A percentile compares a stretch with the other conserved stretches of the same genome.
Conservation (phyloP, 2,329 filamentous ascomycete species). For the Kalaharituber pfeilii region DNA sequence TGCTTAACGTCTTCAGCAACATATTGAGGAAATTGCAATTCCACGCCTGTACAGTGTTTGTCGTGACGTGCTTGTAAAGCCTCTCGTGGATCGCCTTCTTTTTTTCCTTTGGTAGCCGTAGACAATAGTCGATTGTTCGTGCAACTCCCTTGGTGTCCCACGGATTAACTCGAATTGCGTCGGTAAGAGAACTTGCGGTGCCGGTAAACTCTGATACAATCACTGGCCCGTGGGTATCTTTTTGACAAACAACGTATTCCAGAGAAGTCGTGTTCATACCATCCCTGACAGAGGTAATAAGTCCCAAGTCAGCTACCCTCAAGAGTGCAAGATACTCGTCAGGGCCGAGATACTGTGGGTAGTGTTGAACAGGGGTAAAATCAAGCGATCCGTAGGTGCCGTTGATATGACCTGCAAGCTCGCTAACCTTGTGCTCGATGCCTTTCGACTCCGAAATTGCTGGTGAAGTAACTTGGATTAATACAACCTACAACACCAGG, state of each 20-base stretch:
- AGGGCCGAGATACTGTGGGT: conserved; percentile 75
- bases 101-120: conserved; percentile 53
- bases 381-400: conserved; percentile 73
- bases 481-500: conserved; percentile 40
- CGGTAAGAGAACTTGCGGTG: conserved; percentile 66
- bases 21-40: conserved; percentile 61
- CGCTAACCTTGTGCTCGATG: conserved; percentile 74
- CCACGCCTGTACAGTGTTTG: conserved; percentile 75
- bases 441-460: conserved; percentile 65
- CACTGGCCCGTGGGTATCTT: conserved; percentile 66
- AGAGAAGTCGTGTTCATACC: conserved; percentile 96
- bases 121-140: conserved; percentile 60
- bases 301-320: conserved; percentile 70
- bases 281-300: conserved; percentile 90
- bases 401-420: conserved; percentile 81
- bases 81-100: conserved; percentile 52
- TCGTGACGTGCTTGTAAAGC: conserved; percentile 69
- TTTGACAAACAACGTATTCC: conserved; percentile 86
- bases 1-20: conserved; percentile 59
- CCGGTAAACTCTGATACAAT: conserved; percentile 96
- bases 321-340: conserved; percentile 93
- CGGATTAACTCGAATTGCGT: conserved; percentile 90
- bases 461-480: conserved; percentile 88
- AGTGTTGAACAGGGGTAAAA: conserved; percentile 84
- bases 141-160: conserved; percentile 82